Percentiles rank a stretch among this genome's conserved stretches.
Conservation (phyloP, 192 early-diverging fungal species). For the Coemansia brasiliensis region DNA sequence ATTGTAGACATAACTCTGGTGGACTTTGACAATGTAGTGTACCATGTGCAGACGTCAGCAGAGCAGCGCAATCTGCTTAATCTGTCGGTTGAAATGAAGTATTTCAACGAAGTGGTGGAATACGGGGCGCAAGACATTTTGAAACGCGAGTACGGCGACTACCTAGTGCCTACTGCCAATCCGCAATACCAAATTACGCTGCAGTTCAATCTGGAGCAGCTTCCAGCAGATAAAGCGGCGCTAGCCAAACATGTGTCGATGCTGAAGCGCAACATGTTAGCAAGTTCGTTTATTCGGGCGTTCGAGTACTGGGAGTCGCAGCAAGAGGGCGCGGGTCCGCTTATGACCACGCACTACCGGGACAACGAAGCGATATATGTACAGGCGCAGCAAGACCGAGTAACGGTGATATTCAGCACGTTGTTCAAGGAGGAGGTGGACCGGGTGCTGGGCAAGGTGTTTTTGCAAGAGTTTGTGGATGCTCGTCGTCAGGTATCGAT, state of each 20-base stretch:
- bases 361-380: conserved; percentile 93
- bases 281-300: conserved; percentile 90
- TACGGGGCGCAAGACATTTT: conserved; percentile 88
- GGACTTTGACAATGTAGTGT: conserved; percentile 97
- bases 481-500: conserved; percentile 86
- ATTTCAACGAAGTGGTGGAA: conserved; percentile 73
- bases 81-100: conserved; percentile 83
- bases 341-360: conserved; percentile 94
- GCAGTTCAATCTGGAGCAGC: conserved; percentile 73
- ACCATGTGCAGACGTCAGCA: conserved; percentile 70
- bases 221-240: conserved; percentile 72
- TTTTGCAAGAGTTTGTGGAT: conserved; percentile 99
- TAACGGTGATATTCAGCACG: conserved; percentile 97
- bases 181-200: conserved; percentile 81
- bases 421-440: conserved; percentile 98
- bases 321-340: conserved; percentile 65
- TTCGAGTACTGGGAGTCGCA: conserved; percentile 81
- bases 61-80: conserved; percentile 53
- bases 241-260: conserved; percentile 81
- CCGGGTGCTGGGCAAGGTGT: conserved; percentile 91
- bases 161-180: conserved; percentile 60
- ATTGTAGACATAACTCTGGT: conserved; percentile 77
- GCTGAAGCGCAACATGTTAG: conserved; percentile 92
- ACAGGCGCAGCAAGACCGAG: conserved; percentile 85
- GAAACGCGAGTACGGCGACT: conserved; percentile 75